A percentile compares a stretch with the other conserved stretches of the same genome.
Evolutionary conservation across 108 stramenopile species (phyloP).

Genomic region (Fragilariopsis cylindrus): DNA sequence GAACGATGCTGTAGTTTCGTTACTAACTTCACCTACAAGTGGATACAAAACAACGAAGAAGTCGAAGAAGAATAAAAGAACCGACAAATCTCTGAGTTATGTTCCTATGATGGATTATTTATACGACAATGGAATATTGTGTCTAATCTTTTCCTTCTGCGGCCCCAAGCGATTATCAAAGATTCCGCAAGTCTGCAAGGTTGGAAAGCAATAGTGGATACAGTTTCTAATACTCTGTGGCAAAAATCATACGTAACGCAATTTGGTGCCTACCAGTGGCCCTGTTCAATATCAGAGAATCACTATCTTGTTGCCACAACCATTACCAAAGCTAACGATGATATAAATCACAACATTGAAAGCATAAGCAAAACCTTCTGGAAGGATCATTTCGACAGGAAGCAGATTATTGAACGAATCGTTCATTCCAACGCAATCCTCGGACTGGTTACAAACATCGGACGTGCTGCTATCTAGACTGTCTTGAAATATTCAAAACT

Average conservation of each 20-base stretch:
- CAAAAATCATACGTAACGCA: constrained; percentile 5
- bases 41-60: not conserved
- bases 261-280: constrained; percentile 11
- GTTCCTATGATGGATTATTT: constrained; percentile 3
- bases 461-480: constrained; percentile 17
- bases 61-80: not conserved
- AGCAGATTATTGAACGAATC: constrained; percentile 5
- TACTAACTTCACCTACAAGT: not conserved
- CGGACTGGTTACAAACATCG: constrained; percentile 14
- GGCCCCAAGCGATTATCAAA: not conserved
- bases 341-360: not conserved
- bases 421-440: constrained; percentile 16
- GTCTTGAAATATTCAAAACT: constrained; percentile 14
- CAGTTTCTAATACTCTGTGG: constrained; percentile 6
- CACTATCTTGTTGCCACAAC: not conserved
- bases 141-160: constrained; percentile 12
- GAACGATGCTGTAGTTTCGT: not conserved
- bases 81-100: too few relatives aligned
- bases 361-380: not conserved
- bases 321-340: not conserved
- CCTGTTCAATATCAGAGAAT: not conserved
- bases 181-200: constrained; percentile 6
- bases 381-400: constrained; percentile 1
- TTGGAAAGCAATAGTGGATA: constrained; percentile 7
- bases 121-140: constrained; percentile 5